Evolutionary conservation across 345 rosid species (phyloP).

Genomic region (Schrenkiella parvula): DNA sequence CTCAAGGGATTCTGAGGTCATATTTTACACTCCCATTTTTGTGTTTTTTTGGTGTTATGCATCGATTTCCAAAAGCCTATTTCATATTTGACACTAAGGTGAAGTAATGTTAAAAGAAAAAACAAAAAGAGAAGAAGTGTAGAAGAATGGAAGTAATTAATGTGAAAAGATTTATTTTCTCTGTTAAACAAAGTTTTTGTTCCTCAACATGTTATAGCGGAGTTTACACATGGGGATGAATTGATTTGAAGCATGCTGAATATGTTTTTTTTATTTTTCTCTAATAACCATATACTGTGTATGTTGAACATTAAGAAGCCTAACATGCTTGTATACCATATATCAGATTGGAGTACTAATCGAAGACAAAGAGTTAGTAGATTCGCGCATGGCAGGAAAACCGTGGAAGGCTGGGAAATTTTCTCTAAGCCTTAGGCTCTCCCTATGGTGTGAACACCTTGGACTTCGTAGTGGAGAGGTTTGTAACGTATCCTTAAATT

Average conservation of each 20-base stretch:
- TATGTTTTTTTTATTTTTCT: not conserved
- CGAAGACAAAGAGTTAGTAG: slow-evolving; percentile 83
- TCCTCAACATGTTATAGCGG: not conserved
- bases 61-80: not conserved
- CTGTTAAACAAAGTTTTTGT: not conserved
- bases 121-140: not conserved
- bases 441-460: slow-evolving; percentile 97
- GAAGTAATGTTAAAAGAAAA: not conserved
- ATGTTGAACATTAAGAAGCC: not conserved
- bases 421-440: slow-evolving; percentile 74
- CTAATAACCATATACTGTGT: not conserved
- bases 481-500: slow-evolving; percentile 17
- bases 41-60: not conserved
- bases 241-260: slow-evolving; percentile 4
- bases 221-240: not conserved
- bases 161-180: not conserved
- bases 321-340: slow-evolving; percentile 19
- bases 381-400: slow-evolving; percentile 85
- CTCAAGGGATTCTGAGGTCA: slow-evolving; percentile 99
- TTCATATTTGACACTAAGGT: not conserved
- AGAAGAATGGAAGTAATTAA: not conserved
- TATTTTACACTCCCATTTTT: slow-evolving; percentile 4
- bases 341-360: slow-evolving; percentile 82
- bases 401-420: slow-evolving; percentile 98
- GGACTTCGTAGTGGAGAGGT: slow-evolving; percentile 82